Conservation (phyloP, 208 protist species). For the Vickermania spadyakhi region DNA sequence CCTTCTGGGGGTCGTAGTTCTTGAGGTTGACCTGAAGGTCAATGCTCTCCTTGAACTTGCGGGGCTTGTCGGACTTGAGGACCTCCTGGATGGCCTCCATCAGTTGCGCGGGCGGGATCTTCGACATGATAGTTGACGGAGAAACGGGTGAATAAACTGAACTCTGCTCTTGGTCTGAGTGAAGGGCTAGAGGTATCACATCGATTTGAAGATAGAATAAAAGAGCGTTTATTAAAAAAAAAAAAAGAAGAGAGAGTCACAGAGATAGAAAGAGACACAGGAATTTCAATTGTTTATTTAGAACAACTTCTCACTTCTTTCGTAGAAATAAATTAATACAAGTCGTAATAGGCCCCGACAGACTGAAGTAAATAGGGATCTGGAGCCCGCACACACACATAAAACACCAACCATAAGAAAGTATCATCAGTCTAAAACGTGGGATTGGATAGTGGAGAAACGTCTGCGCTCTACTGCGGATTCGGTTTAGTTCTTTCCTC, state of each 20-base stretch:
- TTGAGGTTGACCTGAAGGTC: constrained; percentile 99
- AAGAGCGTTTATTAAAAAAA: constrained; percentile 1
- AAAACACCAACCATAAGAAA: too few relatives aligned
- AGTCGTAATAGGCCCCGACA: too few relatives aligned
- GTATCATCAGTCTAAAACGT: too few relatives aligned
- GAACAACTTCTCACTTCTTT: too few relatives aligned
- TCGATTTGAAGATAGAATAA: constrained; percentile 1
- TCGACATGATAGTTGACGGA: constrained; percentile 52
- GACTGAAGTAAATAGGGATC: too few relatives aligned
- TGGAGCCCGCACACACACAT: too few relatives aligned
- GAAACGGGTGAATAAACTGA: constrained; percentile 12
- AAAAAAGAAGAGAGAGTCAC: constrained; percentile 1
- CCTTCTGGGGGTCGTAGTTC: constrained; percentile 99
- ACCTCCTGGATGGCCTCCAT: constrained; percentile 81
- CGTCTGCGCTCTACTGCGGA: too few relatives aligned
- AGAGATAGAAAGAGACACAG: not conserved
- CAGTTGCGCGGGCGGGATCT: constrained; percentile 73
- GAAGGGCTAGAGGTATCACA: not conserved
- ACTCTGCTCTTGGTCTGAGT: constrained; percentile 19
- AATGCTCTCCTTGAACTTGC: constrained; percentile 98
- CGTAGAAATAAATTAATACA: too few relatives aligned
- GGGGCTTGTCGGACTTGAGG: constrained; percentile 64
- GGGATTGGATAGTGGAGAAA: too few relatives aligned
- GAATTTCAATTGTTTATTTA: constrained; percentile 1
- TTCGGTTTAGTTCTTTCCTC: too few relatives aligned